A percentile compares a stretch with the other conserved stretches of the same genome.
Evolutionary conservation across 306 rosid genomes (phyloP).

Genomic region (Ormosia semicastrata): DNA sequence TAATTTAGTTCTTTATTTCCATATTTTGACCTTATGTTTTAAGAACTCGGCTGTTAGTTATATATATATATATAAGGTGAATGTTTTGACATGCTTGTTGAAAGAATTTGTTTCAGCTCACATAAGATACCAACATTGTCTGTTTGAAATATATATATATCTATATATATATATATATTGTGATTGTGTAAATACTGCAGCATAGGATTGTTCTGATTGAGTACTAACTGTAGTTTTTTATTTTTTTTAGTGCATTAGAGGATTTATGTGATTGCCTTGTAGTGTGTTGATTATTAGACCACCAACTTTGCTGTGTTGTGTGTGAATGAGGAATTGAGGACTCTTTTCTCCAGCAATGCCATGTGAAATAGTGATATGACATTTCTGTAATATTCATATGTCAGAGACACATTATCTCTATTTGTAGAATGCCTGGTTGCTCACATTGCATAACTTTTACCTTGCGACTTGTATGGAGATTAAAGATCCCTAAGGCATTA

Average conservation of each 20-base stretch:
- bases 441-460: slow-evolving; percentile 16
- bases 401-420: not conserved
- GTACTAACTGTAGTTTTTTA: not conserved
- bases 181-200: slow-evolving; percentile 1
- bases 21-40: not conserved
- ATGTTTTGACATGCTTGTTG: slow-evolving; percentile 3
- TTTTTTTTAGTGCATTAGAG: not conserved
- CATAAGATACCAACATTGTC: slow-evolving; percentile 1
- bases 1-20: slow-evolving; percentile 27
- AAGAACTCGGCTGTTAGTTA: not conserved
- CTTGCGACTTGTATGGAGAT: slow-evolving; percentile 10
- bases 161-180: no score
- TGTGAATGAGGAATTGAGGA: not conserved
- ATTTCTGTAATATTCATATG: slow-evolving; percentile 11
- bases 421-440: not conserved
- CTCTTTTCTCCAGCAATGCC: not conserved
- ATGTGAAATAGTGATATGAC: slow-evolving; percentile 3
- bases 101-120: slow-evolving; percentile 8
- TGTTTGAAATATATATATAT: not conserved
- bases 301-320: not conserved
- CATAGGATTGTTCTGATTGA: not conserved
- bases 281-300: not conserved
- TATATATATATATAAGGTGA: not conserved
- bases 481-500: slow-evolving; percentile 8
- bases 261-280: not conserved